Conservation (phyloP, 768 basidiomycete species). For the Leccinum imitatum region DNA sequence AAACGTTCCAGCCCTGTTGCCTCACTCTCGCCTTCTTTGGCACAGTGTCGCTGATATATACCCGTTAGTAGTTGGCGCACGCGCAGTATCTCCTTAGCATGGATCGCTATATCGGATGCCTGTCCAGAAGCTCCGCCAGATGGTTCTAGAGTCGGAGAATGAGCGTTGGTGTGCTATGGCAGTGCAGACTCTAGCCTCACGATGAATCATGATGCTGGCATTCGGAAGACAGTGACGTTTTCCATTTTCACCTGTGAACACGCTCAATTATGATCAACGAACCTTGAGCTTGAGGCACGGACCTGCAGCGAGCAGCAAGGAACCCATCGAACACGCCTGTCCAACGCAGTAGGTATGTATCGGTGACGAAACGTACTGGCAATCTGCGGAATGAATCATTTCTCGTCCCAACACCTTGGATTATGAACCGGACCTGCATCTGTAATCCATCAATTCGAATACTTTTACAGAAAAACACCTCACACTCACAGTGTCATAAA, state of each 20-base stretch:
- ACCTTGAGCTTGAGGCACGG: slow-evolving; percentile 14
- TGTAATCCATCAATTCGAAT: slow-evolving; percentile 33
- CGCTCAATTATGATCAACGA: slow-evolving; percentile 16
- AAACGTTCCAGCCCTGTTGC: slow-evolving; percentile 72
- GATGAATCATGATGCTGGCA: slow-evolving; percentile 98
- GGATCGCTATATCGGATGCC: slow-evolving; percentile 96
- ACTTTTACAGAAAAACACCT: slow-evolving; percentile 3
- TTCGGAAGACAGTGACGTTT: slow-evolving; percentile 92
- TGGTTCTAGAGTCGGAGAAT: slow-evolving; percentile 60
- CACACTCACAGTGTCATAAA: slow-evolving; percentile 87
- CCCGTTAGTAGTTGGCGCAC: slow-evolving; percentile 79
- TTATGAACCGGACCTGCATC: slow-evolving; percentile 62
- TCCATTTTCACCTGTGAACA: slow-evolving; percentile 65
- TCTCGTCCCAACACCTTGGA: slow-evolving; percentile 3
- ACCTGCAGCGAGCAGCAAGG: slow-evolving; percentile 85
- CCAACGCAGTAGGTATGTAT: slow-evolving; percentile 98
- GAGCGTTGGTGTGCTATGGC: slow-evolving; percentile 7
- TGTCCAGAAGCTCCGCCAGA: slow-evolving; percentile 96
- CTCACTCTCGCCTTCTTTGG: slow-evolving; percentile 58
- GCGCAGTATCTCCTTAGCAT: slow-evolving; percentile 93
- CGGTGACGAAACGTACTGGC: slow-evolving; percentile 86
- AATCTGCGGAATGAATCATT: slow-evolving; percentile 28
- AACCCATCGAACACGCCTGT: slow-evolving; percentile 96
- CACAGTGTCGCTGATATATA: slow-evolving; percentile 90
- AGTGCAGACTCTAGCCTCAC: slow-evolving; percentile 43